phyloP scores from a whole-genome alignment of 1,284 basidiomycete genomes.

The Ceratobasidium sp. region DNA sequence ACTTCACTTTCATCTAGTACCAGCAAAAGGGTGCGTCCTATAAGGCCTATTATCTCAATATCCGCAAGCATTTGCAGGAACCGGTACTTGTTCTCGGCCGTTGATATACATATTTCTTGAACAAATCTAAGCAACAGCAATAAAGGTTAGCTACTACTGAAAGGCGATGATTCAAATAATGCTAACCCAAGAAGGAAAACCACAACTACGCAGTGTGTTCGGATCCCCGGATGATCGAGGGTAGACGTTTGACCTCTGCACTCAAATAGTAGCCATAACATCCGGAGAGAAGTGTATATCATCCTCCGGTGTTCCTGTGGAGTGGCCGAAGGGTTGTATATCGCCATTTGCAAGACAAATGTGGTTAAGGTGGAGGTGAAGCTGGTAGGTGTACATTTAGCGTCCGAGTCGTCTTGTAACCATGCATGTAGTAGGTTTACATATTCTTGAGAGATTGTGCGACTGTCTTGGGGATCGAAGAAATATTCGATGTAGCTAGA shows the following conservation, averaged over 20 bases:
- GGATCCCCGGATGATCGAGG: too few relatives aligned
- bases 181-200: background rate
- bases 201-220: background rate
- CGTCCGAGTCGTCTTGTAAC: too few relatives aligned
- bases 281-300: too few relatives aligned
- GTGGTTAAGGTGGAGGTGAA: too few relatives aligned
- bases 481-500: background rate
- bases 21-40: background rate
- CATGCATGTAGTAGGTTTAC: background rate
- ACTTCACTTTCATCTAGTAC: background rate
- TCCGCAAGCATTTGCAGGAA: constrained; percentile 7
- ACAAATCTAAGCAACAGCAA: background rate
- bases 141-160: too few relatives aligned
- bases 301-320: too few relatives aligned
- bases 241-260: too few relatives aligned
- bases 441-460: background rate
- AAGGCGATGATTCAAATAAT: too few relatives aligned
- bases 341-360: too few relatives aligned
- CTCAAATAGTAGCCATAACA: too few relatives aligned
- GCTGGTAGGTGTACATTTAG: too few relatives aligned
- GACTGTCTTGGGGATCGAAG: background rate
- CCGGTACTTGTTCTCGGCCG: background rate
- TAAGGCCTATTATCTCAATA: background rate
- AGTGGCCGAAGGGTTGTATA: too few relatives aligned
- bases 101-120: background rate